Percentiles rank a stretch among this genome's conserved stretches.
Evolutionary conservation across 768 basidiomycete genomes (phyloP).

Genomic region (Auricularia heimuer): DNA sequence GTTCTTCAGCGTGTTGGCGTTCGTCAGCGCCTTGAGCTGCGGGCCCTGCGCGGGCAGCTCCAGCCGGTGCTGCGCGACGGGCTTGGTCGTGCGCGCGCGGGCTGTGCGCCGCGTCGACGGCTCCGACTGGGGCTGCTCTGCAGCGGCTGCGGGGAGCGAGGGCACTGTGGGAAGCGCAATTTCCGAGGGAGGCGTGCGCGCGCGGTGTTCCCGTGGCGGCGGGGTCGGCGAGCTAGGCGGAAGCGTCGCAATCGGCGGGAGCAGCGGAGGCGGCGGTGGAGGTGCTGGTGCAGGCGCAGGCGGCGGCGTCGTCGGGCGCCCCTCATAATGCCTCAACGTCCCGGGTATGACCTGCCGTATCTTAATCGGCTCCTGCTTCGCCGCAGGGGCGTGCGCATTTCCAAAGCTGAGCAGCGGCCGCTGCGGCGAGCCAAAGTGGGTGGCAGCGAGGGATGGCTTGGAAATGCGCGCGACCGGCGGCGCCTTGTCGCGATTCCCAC

Average conservation of each 20-base stretch:
- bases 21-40: slow-evolving; percentile 53
- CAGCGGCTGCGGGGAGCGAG: neutral
- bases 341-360: neutral
- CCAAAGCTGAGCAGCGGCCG: neutral
- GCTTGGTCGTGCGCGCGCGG: slow-evolving; percentile 17
- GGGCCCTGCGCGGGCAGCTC: slow-evolving; percentile 37
- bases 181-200: neutral
- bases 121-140: neutral
- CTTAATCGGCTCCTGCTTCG: neutral
- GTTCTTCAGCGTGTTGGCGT: slow-evolving; percentile 61
- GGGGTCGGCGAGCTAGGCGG: neutral
- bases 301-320: neutral
- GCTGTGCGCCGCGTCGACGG: slow-evolving; percentile 11
- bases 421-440: neutral
- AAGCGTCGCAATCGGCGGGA: neutral
- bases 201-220: neutral
- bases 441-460: no score
- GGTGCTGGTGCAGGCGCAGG: neutral
- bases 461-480: no score
- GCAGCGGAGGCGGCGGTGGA: neutral
- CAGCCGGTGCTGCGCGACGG: neutral
- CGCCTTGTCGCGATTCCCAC: neutral
- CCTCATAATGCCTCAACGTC: neutral
- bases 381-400: neutral
- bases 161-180: neutral